Evolutionary conservation across 805 yeast genomes (phyloP).

Genomic region (Metschnikowia kofuensis): DNA sequence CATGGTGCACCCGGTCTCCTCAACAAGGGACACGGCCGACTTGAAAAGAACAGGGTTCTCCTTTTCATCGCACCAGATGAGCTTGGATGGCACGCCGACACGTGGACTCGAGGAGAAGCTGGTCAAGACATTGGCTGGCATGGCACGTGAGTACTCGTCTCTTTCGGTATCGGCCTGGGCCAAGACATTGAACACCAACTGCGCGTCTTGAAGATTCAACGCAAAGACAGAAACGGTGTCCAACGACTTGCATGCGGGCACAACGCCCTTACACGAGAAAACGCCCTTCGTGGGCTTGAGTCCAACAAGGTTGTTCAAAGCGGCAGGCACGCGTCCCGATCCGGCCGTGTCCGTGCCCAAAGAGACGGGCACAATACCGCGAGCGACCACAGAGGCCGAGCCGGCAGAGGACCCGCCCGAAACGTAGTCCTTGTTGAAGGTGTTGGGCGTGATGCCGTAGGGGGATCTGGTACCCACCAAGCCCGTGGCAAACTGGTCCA

Average conservation of each 20-base stretch:
- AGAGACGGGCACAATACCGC: conserved; percentile 85
- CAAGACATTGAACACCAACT: conserved; percentile 64
- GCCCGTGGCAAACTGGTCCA: conserved; percentile 98
- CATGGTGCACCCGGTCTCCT: conserved; percentile 50
- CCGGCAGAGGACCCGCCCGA: conserved; percentile 97
- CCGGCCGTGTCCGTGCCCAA: conserved; percentile 98
- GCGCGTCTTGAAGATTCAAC: conserved; percentile 78
- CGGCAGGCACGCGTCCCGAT: conserved; percentile 96
- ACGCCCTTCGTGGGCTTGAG: conserved; percentile 90
- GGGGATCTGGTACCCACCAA: conserved; percentile 94
- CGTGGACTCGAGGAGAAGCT: conserved; percentile 58
- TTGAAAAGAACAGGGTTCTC: conserved; percentile 71
- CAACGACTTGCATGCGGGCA: conserved; percentile 93
- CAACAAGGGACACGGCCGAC: conserved; percentile 51
- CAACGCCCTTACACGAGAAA: conserved; percentile 86
- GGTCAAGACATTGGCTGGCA: conserved; percentile 65
- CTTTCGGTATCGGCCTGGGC: conserved; percentile 64
- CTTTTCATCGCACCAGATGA: conserved; percentile 78
- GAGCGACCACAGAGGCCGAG: conserved; percentile 86
- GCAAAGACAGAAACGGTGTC: conserved; percentile 91
- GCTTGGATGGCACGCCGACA: conserved; percentile 71
- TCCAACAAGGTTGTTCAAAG: conserved; percentile 86
- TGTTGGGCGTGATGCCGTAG: conserved; percentile 83
- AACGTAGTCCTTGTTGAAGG: conserved; percentile 74
- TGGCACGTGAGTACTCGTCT: conserved; percentile 77